Evolutionary conservation across 495 filamentous ascomycete genomes (phyloP).

Genomic region (Annulohypoxylon bovei): DNA sequence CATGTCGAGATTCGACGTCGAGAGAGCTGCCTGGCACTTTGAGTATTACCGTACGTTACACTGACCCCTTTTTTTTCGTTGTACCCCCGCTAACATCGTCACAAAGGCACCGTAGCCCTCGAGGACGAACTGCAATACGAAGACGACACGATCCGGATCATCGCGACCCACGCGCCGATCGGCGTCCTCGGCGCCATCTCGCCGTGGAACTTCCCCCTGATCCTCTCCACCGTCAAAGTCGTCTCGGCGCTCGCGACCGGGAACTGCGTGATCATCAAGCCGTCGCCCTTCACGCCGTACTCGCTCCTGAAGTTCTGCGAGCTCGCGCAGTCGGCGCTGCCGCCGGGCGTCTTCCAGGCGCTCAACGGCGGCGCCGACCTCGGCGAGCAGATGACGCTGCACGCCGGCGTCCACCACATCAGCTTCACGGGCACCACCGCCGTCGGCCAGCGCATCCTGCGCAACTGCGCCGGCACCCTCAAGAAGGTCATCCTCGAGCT

Average conservation of each 20-base stretch:
- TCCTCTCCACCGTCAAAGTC: conserved; percentile 65
- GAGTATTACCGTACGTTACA: conserved; percentile 44
- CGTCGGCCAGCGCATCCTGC: conserved; percentile 73
- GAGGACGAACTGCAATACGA: conserved; percentile 62
- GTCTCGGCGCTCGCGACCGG: conserved; percentile 66
- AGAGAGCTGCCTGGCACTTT: conserved; percentile 41
- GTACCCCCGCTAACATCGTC: not conserved
- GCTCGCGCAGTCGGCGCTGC: conserved; percentile 67
- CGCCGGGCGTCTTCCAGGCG: conserved; percentile 72
- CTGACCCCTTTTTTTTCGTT: not conserved
- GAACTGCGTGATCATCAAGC: conserved; percentile 71
- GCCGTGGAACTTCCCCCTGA: conserved; percentile 74
- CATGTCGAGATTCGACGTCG: conserved; percentile 43
- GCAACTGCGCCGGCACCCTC: conserved; percentile 66
- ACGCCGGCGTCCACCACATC: conserved; percentile 73
- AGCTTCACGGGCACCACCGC: conserved; percentile 73
- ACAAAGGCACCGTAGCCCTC: conserved; percentile 49
- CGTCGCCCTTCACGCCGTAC: conserved; percentile 74
- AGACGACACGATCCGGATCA: conserved; percentile 56
- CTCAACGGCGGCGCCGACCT: conserved; percentile 73
- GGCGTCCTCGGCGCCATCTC: conserved; percentile 64
- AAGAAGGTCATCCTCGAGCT: conserved; percentile 64
- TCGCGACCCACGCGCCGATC: conserved; percentile 62
- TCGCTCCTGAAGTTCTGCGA: conserved; percentile 71
- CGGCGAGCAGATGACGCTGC: conserved; percentile 65